Conservation (phyloP, 176 grass and related monocot species). For the Musa beccarii region DNA sequence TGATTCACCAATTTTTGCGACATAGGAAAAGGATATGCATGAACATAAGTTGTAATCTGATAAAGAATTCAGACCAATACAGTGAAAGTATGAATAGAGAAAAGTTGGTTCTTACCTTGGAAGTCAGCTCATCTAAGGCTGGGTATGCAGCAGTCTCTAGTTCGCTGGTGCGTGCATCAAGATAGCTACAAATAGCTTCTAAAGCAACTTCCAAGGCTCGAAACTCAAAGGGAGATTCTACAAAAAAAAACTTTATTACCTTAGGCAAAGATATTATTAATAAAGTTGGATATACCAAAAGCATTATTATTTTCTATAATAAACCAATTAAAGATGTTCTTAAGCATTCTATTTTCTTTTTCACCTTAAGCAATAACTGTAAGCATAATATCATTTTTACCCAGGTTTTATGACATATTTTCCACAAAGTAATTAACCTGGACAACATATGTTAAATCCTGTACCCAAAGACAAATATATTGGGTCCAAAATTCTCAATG, state of each 20-base stretch:
- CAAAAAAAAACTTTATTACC: neutral
- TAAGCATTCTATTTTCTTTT: too few species aligned
- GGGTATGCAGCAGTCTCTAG: conserved; percentile 25
- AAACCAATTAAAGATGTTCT: too few species aligned
- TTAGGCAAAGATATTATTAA: neutral
- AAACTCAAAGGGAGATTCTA: conserved; percentile 29
- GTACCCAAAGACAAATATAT: too few species aligned
- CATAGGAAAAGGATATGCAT: neutral
- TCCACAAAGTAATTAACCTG: too few species aligned
- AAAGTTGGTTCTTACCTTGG: conserved; percentile 4
- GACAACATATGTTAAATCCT: too few species aligned
- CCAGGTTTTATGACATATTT: too few species aligned
- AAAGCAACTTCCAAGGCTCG: conserved; percentile 24
- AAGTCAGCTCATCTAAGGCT: conserved; percentile 23
- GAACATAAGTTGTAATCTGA: neutral
- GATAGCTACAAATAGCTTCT: conserved; percentile 28
- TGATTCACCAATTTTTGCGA: neutral
- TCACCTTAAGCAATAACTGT: too few species aligned
- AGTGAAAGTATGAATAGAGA: neutral
- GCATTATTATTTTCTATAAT: too few species aligned
- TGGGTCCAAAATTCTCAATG: too few species aligned
- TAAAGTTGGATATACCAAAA: too few species aligned
- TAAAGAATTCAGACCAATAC: neutral
- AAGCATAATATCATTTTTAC: too few species aligned
- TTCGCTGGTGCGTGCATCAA: conserved; percentile 20